phyloP scores from a whole-genome alignment of 768 basidiomycete genomes.

The Paxillus involutus region DNA sequence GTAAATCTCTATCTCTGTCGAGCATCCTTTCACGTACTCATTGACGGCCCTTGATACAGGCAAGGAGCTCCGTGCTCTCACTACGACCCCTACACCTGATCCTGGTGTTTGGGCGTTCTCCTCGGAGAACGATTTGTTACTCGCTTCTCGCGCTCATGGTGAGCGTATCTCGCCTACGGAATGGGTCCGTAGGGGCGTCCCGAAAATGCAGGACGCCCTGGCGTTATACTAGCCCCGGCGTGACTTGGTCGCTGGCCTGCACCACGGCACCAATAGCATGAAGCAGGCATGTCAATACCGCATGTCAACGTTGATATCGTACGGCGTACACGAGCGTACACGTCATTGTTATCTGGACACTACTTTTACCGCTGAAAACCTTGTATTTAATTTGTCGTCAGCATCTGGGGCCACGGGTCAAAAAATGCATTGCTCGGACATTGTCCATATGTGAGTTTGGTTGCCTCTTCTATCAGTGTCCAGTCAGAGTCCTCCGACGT shows the following conservation, averaged over 20 bases:
- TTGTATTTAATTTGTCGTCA: not conserved
- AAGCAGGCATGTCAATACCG: not conserved
- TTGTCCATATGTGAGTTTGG: too few species aligned
- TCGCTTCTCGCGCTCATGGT: conserved; percentile 28
- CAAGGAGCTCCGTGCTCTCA: conserved; percentile 62
- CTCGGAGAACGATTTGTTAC: conserved; percentile 56
- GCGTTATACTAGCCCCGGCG: not conserved
- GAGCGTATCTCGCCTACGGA: conserved; percentile 48
- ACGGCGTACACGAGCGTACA: too few species aligned
- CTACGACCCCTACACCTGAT: conserved; percentile 59
- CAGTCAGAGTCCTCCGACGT: too few species aligned
- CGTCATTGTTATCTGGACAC: not conserved
- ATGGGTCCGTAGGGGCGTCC: conserved; percentile 54
- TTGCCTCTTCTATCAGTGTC: too few species aligned
- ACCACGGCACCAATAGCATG: not conserved
- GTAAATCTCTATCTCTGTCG: conserved; percentile 32
- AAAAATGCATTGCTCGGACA: too few species aligned
- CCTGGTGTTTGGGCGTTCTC: conserved; percentile 61
- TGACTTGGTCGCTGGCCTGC: not conserved
- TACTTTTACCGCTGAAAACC: not conserved
- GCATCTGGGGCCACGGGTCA: not conserved
- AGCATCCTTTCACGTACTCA: not conserved
- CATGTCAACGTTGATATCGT: too few species aligned
- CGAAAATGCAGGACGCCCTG: conserved; percentile 39
- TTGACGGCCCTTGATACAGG: conserved; percentile 29